Percentiles rank a stretch among this genome's conserved stretches.
These are phyloP conservation scores for Rubroboletus satanas DNA, from an alignment of 768 basidiomycete species.

Conservation along the genomic window DNA sequence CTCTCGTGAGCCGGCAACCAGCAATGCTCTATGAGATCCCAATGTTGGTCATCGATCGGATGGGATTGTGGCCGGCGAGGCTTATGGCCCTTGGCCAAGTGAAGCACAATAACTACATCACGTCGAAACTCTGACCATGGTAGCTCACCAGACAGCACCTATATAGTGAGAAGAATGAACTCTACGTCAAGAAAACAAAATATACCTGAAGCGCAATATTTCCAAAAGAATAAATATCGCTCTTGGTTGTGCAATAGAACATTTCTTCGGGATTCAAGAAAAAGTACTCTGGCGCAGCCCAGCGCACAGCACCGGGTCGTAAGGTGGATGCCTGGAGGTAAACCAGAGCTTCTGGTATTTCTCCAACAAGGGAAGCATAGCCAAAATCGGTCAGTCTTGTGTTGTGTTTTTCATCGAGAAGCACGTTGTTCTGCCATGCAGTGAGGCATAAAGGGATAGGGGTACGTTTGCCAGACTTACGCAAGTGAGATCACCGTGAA, in stretches of 20 bases:
- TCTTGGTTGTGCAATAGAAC: background rate
- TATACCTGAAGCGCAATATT: slow-evolving; percentile 5
- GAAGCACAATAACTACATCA: background rate
- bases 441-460: background rate
- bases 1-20: slow-evolving; percentile 3
- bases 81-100: background rate
- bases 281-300: slow-evolving; percentile 8
- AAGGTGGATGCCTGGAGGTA: slow-evolving; percentile 7
- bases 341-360: slow-evolving; percentile 1
- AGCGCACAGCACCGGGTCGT: slow-evolving; percentile 2
- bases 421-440: slow-evolving; percentile 3
- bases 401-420: slow-evolving; percentile 1
- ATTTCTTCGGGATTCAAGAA: background rate
- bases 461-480: background rate
- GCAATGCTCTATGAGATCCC: slow-evolving; percentile 5
- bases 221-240: slow-evolving; percentile 11
- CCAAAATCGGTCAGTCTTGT: slow-evolving; percentile 8
- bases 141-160: slow-evolving; percentile 3
- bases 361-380: slow-evolving; percentile 5
- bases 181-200: background rate
- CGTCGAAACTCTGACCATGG: slow-evolving; percentile 7
- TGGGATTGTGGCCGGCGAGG: slow-evolving; percentile 5
- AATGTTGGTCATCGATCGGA: slow-evolving; percentile 4
- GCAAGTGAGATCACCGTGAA: slow-evolving; percentile 7
- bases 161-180: background rate